phyloP scores from a whole-genome alignment of 352 stramenopile species.

The Plasmopara viticola region DNA sequence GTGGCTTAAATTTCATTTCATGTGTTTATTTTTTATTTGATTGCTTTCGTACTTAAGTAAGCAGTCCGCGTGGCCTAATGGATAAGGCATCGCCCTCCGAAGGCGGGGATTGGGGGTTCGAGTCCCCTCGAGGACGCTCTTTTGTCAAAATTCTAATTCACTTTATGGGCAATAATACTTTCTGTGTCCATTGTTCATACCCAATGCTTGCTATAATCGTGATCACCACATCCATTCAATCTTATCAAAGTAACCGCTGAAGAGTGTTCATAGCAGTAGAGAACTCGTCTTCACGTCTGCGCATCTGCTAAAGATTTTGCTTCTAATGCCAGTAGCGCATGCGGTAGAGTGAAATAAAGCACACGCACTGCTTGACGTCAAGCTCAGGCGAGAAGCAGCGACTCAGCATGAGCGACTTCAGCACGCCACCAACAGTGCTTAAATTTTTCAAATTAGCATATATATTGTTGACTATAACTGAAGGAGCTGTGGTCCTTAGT shows the following conservation, averaged over 20 bases:
- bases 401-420: slow-evolving; percentile 6
- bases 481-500: slow-evolving; percentile 80
- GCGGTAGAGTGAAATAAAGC: slow-evolving; percentile 38
- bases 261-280: slow-evolving; percentile 36
- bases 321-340: slow-evolving; percentile 46
- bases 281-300: slow-evolving; percentile 52
- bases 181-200: slow-evolving; percentile 15
- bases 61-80: slow-evolving; percentile 44
- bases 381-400: slow-evolving; percentile 13
- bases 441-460: not conserved
- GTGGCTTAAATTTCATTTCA: too few relatives aligned
- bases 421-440: slow-evolving; percentile 34
- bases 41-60: not conserved
- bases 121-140: slow-evolving; percentile 51
- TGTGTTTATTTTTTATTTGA: too few relatives aligned
- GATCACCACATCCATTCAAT: too few relatives aligned
- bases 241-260: too few relatives aligned
- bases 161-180: slow-evolving; percentile 1
- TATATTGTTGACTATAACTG: slow-evolving; percentile 33
- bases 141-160: too few relatives aligned
- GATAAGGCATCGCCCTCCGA: slow-evolving; percentile 71
- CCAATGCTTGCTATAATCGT: too few relatives aligned
- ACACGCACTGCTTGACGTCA: slow-evolving; percentile 18
- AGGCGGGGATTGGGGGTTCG: slow-evolving; percentile 66
- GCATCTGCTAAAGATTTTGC: slow-evolving; percentile 54